These are phyloP conservation scores for Bruguiera sexangula DNA, from an alignment of 345 rosid genomes.

Conservation along the genomic window DNA sequence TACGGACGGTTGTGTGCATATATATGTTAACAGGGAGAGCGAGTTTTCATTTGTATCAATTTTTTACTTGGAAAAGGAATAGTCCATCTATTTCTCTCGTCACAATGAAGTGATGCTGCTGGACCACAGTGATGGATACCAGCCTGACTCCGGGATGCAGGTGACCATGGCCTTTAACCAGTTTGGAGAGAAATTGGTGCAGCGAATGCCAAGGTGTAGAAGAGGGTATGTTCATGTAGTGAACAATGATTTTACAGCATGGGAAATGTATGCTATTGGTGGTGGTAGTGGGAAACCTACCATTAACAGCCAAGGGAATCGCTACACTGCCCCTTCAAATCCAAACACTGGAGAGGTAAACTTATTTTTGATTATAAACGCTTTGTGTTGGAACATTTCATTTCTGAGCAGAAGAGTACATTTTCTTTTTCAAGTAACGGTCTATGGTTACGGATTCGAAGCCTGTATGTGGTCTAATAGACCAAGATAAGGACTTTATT, in stretches of 20 bases:
- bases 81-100: constrained; percentile 54
- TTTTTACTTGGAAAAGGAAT: too few species aligned
- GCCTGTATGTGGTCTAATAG: not conserved
- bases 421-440: too few species aligned
- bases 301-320: constrained; percentile 91
- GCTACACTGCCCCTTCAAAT: constrained; percentile 77
- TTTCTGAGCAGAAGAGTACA: too few species aligned
- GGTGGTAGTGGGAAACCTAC: constrained; percentile 97
- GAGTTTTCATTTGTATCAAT: too few species aligned
- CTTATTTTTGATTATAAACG: not conserved
- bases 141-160: constrained; percentile 90
- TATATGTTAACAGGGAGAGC: too few species aligned
- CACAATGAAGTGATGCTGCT: constrained; percentile 96
- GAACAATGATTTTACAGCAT: constrained; percentile 82
- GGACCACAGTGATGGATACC: constrained; percentile 86
- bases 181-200: constrained; percentile 83
- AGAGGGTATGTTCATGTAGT: constrained; percentile 92
- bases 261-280: constrained; percentile 93
- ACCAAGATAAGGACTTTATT: not conserved
- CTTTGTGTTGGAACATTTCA: too few species aligned
- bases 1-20: too few species aligned
- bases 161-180: constrained; percentile 96
- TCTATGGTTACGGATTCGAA: too few species aligned
- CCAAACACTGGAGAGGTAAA: constrained; percentile 81
- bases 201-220: constrained; percentile 92